Evolutionary conservation across 148 eudicot species (phyloP).

Genomic region (Amaranthus palmeri): DNA sequence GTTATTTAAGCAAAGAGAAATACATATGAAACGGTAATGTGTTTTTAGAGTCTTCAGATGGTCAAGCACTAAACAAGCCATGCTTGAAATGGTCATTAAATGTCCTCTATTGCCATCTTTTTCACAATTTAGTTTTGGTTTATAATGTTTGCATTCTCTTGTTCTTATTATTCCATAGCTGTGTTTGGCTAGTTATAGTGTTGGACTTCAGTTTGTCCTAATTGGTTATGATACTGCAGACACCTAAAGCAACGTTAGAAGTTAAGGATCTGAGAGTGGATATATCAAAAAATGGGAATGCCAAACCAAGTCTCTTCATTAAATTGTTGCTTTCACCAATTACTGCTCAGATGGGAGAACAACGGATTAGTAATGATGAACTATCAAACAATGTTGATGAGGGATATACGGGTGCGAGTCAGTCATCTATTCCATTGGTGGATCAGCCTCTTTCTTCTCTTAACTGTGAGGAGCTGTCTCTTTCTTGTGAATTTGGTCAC

Average conservation of each 20-base stretch:
- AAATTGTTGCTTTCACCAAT: slow-evolving; percentile 73
- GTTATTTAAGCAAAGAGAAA: not conserved
- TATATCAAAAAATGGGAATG: slow-evolving; percentile 73
- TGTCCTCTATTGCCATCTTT: not conserved
- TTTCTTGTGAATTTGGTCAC: slow-evolving; percentile 85
- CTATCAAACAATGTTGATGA: slow-evolving; percentile 36
- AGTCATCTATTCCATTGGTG: slow-evolving; percentile 36
- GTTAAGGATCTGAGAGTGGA: slow-evolving; percentile 76
- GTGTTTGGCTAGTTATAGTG: slow-evolving; percentile 1
- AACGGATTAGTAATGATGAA: slow-evolving; percentile 40
- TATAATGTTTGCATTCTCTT: slow-evolving; percentile 7
- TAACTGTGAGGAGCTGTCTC: slow-evolving; percentile 76
- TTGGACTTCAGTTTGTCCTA: slow-evolving; percentile 4
- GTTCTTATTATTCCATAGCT: slow-evolving; percentile 1
- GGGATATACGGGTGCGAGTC: slow-evolving; percentile 39
- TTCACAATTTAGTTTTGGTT: not conserved
- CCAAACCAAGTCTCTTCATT: slow-evolving; percentile 62
- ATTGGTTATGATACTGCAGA: slow-evolving; percentile 44
- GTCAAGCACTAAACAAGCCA: not conserved
- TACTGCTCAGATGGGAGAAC: slow-evolving; percentile 62
- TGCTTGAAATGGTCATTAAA: not conserved
- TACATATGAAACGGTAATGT: not conserved
- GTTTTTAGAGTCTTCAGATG: not conserved
- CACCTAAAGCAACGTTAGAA: slow-evolving; percentile 74
- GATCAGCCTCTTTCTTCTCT: slow-evolving; percentile 61